Base-by-base conservation (phyloP, 306 rosid genomes). In the Gynostemma pentaphyllum region DNA sequence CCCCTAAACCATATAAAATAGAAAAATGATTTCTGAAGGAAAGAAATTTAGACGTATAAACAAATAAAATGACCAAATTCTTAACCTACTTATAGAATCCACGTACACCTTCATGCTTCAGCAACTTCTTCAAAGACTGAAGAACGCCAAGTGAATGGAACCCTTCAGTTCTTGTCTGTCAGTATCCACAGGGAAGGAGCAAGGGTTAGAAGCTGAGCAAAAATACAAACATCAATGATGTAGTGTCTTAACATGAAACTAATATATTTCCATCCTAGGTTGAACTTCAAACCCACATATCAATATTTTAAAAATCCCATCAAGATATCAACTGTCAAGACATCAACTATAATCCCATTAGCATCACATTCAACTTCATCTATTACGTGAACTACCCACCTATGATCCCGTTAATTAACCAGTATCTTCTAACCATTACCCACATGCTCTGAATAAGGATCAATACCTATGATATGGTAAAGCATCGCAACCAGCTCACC, bases 161-260 rank as follows among this genome's bases (percentile, higher is more conserved):
- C 51, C 96, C 96, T 12, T 81, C 82, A 0, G 95, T 82, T 78
- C 99, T 88, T 37, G 95, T 92, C 99, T 92, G 74, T 39, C 34
- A 57, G 55, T 22, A 21, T 47, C 32, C 59, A 13, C 7, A 49
- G 61, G 28, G 53, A 11, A 36, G 28, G 27, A 6, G 53, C 2
- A 29, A 40, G 52, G 16, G 68, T 5, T 2, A 47, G 9, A 24
- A 57, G 13, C 1, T 22, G 60, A 26, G 27, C 36, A 23, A 6
- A 5, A 1, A 19, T 26, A 51, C 14, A 12, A 18, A 2, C 30
- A 26, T 51, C 1, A n/a, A 52, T 52, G 36, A 23, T 14, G 12
- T 52, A 27, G 59, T 27, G 18, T 16, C 23, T 16, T 45, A 45
- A 8, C 8, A 45, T 3, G 15, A 45, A 1, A 3, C 22, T 7